Conservation (phyloP, 805 yeast genomes). For the Kurtzmaniella fragi region DNA sequence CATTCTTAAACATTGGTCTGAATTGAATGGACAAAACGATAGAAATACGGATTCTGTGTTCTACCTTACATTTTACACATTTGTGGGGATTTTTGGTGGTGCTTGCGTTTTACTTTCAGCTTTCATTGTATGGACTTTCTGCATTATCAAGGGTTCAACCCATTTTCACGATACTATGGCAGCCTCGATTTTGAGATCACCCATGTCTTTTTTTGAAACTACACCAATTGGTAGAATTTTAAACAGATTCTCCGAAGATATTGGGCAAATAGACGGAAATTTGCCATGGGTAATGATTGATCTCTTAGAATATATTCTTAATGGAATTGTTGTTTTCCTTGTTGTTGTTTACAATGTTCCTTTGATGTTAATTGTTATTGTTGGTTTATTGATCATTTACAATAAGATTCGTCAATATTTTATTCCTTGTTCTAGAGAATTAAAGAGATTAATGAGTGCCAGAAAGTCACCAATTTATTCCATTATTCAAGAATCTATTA, state of each 20-base stretch:
- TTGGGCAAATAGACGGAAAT: conserved; percentile 17
- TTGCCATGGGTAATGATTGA: conserved; percentile 16
- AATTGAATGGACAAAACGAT: conserved; percentile 19
- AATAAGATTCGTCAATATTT: conserved; percentile 16
- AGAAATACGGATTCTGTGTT: conserved; percentile 18
- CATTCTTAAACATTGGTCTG: conserved; percentile 33
- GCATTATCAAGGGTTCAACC: conserved; percentile 15
- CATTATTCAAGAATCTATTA: conserved; percentile 23
- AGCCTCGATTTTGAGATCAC: conserved; percentile 18
- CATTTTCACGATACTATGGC: conserved; percentile 23
- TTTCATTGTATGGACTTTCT: conserved; percentile 18
- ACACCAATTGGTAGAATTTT: conserved; percentile 26
- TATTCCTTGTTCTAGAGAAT: conserved; percentile 22
- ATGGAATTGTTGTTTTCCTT: conserved; percentile 15
- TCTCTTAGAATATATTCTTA: conserved; percentile 12
- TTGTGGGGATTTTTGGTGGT: conserved; percentile 23
- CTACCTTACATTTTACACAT: conserved; percentile 22
- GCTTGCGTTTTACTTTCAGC: conserved; percentile 21
- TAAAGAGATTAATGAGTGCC: conserved; percentile 20
- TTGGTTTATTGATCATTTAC: conserved; percentile 15
- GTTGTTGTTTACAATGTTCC: conserved; percentile 23
- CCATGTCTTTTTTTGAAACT: conserved; percentile 26
- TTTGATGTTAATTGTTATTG: conserved; percentile 15
- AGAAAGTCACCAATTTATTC: conserved; percentile 23
- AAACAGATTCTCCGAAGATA: conserved; percentile 24